Percentiles rank a stretch among this genome's conserved stretches.
phyloP scores from a whole-genome alignment of 495 filamentous ascomycete genomes.

The Penicillium verhagenii region DNA sequence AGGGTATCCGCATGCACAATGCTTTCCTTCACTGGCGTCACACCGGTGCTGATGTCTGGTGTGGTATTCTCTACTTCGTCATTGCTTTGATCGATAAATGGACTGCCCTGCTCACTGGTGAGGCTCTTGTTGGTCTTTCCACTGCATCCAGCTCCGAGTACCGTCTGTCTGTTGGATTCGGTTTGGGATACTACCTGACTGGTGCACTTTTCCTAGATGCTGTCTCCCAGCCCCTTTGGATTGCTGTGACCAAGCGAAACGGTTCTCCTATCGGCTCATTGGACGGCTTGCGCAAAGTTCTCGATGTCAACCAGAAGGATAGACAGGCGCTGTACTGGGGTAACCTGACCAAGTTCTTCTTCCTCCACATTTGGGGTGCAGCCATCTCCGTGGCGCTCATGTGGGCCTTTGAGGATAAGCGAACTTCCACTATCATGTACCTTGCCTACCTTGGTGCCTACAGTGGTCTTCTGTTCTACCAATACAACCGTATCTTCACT shows the following conservation, averaged over 20 bases:
- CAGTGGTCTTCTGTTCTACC: conserved; percentile 6
- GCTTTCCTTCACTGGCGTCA: conserved; percentile 6
- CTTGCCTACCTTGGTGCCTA: conserved; percentile 3
- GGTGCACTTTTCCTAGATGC: conserved; percentile 2
- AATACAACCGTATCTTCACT: conserved; percentile 4
- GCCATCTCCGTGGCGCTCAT: not conserved
- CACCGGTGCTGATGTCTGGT: conserved; percentile 2
- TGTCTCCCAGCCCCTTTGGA: conserved; percentile 3
- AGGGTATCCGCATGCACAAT: conserved; percentile 1
- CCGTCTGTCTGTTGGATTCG: conserved; percentile 2
- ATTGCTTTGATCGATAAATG: conserved; percentile 3
- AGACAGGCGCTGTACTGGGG: not conserved
- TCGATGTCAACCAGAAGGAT: not conserved
- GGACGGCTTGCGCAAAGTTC: not conserved
- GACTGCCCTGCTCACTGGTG: conserved; percentile 2
- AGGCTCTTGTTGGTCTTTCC: conserved; percentile 1
- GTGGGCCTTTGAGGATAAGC: conserved; percentile 3
- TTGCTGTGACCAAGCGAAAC: not conserved
- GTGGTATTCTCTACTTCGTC: conserved; percentile 4
- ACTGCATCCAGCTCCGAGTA: conserved; percentile 1
- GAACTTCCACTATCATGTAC: conserved; percentile 1
- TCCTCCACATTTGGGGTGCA: conserved; percentile 2
- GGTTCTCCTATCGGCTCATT: not conserved
- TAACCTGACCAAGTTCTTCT: conserved; percentile 4
- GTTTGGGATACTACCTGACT: conserved; percentile 1